Conservation (phyloP, 2,329 filamentous ascomycete species). For the Fusarium mangiferae region DNA sequence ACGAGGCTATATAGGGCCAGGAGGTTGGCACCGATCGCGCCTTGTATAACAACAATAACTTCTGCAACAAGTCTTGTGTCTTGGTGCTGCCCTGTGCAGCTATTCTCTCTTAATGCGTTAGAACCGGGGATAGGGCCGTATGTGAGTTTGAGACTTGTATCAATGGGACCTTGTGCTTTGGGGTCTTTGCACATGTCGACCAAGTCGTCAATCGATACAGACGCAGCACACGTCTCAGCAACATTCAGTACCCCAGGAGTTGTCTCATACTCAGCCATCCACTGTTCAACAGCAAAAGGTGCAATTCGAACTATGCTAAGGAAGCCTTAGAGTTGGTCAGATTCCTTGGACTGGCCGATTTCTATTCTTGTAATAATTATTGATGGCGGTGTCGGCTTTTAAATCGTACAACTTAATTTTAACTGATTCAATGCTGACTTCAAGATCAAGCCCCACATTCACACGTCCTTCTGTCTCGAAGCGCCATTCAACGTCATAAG, state of each 20-base stretch:
- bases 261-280: conserved; percentile 71
- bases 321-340: neutral
- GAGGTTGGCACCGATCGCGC: conserved; percentile 87
- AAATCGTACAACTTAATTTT: neutral
- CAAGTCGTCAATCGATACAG: conserved; percentile 77
- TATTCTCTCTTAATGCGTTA: conserved; percentile 70
- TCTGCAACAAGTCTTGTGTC: conserved; percentile 59
- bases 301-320: conserved; percentile 65
- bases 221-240: conserved; percentile 82
- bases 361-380: neutral
- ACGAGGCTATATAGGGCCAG: conserved; percentile 79
- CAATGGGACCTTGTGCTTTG: conserved; percentile 52
- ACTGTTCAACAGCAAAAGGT: conserved; percentile 76
- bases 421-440: neutral
- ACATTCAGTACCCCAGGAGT: conserved; percentile 73
- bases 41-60: conserved; percentile 79
- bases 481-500: neutral
- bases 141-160: conserved; percentile 67
- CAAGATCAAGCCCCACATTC: neutral
- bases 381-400: neutral
- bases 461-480: neutral
- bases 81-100: conserved; percentile 71
- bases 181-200: conserved; percentile 67
- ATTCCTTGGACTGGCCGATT: neutral
- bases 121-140: conserved; percentile 81